A percentile compares a stretch with the other conserved stretches of the same genome.
Evolutionary conservation across 495 filamentous ascomycete genomes (phyloP).

Genomic region (Neurospora pannonica): DNA sequence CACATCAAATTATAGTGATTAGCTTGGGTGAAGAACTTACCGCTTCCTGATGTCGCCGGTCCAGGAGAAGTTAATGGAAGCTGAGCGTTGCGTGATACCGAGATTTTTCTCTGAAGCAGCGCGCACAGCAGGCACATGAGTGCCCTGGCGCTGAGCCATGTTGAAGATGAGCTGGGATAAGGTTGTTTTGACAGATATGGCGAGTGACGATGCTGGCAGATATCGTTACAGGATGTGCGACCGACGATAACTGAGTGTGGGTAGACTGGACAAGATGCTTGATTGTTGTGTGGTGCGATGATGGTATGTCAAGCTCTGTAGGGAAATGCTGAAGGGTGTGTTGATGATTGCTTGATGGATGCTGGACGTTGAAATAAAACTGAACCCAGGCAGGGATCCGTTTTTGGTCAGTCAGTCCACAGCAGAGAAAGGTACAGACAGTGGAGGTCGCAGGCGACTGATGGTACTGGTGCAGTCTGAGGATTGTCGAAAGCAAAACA

Average conservation of each 20-base stretch:
- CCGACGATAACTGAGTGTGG: background rate
- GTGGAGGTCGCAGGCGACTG: background rate
- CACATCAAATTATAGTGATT: background rate
- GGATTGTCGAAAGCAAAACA: background rate
- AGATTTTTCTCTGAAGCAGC: constrained; percentile 24
- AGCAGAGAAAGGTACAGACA: background rate
- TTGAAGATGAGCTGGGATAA: background rate
- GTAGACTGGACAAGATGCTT: background rate
- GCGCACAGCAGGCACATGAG: constrained; percentile 25
- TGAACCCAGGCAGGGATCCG: background rate
- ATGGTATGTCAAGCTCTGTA: background rate
- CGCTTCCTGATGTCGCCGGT: constrained; percentile 30
- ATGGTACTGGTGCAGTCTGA: background rate
- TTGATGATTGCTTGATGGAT: background rate
- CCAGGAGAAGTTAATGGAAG: constrained; percentile 24
- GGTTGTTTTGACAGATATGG: background rate
- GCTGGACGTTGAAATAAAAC: background rate
- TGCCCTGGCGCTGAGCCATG: constrained; percentile 18
- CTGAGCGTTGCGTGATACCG: constrained; percentile 26
- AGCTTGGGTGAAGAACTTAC: constrained; percentile 8
- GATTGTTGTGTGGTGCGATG: background rate
- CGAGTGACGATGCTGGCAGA: background rate
- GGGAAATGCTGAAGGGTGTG: background rate
- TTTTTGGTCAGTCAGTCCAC: background rate
- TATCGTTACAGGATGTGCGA: background rate